phyloP scores from a whole-genome alignment of 2,329 filamentous ascomycete genomes.

The Orbilia oligospora region DNA sequence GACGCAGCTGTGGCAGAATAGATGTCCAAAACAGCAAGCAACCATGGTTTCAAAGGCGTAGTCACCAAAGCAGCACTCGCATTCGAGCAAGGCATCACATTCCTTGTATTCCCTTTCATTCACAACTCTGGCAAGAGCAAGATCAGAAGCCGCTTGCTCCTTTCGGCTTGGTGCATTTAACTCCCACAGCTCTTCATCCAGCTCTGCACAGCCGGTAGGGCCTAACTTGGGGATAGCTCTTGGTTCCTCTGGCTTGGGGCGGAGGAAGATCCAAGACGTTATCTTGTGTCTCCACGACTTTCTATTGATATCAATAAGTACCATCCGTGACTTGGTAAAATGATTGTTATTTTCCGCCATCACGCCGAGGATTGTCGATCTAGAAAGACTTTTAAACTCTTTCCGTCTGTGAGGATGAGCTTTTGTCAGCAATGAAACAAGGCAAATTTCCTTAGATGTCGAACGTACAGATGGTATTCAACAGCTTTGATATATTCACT shows the following conservation, averaged over 20 bases:
- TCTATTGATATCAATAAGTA: conserved; percentile 77
- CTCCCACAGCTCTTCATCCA: conserved; percentile 70
- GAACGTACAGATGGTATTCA: conserved; percentile 73
- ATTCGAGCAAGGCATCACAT: conserved; percentile 74
- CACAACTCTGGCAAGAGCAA: conserved; percentile 67
- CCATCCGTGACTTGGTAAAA: conserved; percentile 79
- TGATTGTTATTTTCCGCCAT: conserved; percentile 85
- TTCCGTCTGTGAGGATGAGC: conserved; percentile 21
- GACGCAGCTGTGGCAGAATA: conserved; percentile 86
- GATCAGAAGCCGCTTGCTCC: conserved; percentile 66
- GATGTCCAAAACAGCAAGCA: conserved; percentile 78
- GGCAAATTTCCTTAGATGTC: background rate
- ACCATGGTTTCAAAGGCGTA: conserved; percentile 81
- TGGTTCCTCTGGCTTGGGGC: conserved; percentile 65
- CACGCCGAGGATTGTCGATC: conserved; percentile 78
- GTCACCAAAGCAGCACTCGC: conserved; percentile 82
- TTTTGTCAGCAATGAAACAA: background rate
- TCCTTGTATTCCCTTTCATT: conserved; percentile 71
- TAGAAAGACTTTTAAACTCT: conserved; percentile 54
- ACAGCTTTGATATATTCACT: conserved; percentile 78
- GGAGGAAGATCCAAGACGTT: conserved; percentile 78
- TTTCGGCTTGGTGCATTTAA: conserved; percentile 66
- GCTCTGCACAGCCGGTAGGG: conserved; percentile 65
- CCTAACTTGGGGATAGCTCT: conserved; percentile 35
- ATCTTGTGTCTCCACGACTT: conserved; percentile 85